Evolutionary conservation across 2,329 filamentous ascomycete genomes (phyloP).

Genomic region (Ophiosphaerella korrae): DNA sequence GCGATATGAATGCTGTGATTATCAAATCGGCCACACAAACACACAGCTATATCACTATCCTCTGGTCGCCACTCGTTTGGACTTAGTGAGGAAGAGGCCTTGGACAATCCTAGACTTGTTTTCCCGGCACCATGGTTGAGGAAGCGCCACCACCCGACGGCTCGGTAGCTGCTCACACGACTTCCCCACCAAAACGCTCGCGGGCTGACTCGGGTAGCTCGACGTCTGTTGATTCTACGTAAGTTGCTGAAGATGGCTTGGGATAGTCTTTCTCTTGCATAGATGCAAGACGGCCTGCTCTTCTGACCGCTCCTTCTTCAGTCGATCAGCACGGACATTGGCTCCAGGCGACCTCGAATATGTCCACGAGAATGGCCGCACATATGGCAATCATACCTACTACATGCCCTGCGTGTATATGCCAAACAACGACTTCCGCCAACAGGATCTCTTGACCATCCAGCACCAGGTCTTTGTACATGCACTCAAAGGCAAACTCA

Average conservation of each 20-base stretch:
- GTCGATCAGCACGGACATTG: conserved; percentile 45
- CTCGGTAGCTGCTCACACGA: conserved; percentile 42
- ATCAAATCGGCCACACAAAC: conserved; percentile 1
- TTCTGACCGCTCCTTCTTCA: conserved; percentile 15
- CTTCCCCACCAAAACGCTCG: conserved; percentile 39
- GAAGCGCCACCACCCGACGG: conserved; percentile 45
- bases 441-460: conserved; percentile 67
- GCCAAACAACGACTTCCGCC: conserved; percentile 57
- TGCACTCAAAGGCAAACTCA: conserved; percentile 43
- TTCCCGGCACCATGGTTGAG: conserved; percentile 45
- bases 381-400: conserved; percentile 66
- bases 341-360: conserved; percentile 59
- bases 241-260: conserved; percentile 17
- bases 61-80: conserved; percentile 20
- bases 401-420: conserved; percentile 63
- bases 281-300: background rate
- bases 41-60: conserved; percentile 6
- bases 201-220: conserved; percentile 41
- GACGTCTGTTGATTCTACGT: conserved; percentile 41
- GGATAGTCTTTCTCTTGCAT: no score
- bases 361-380: conserved; percentile 64
- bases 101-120: conserved; percentile 15
- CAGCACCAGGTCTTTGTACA: conserved; percentile 66
- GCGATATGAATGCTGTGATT: conserved; percentile 9
- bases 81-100: conserved; percentile 19